Conservation (phyloP, 2,329 filamentous ascomycete species). For the Alternaria ventricosa region DNA sequence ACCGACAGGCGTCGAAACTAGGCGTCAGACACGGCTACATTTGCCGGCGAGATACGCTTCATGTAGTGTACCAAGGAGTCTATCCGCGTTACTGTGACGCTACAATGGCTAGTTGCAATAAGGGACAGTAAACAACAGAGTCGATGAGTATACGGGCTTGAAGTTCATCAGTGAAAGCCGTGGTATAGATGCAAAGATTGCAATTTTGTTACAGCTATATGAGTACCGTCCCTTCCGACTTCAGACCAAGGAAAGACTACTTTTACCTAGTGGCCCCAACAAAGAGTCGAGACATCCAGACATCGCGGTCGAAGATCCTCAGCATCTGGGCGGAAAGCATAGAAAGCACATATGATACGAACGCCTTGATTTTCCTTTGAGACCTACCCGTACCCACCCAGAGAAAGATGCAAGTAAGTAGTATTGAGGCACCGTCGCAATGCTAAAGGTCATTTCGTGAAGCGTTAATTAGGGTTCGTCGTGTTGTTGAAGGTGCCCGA, state of each 20-base stretch:
- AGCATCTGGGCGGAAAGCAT: slow-evolving; percentile 1
- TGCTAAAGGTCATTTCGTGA: slow-evolving; percentile 32
- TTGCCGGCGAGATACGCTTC: background rate
- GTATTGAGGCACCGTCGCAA: slow-evolving; percentile 34
- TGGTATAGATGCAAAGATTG: background rate
- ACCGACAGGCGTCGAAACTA: background rate
- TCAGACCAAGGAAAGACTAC: background rate
- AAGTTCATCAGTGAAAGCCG: background rate
- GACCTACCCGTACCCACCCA: slow-evolving; percentile 4
- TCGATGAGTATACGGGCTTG: background rate
- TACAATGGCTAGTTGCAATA: background rate
- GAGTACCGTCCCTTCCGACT: background rate
- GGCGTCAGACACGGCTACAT: slow-evolving; percentile 6
- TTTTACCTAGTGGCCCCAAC: slow-evolving; percentile 4
- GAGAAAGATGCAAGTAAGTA: slow-evolving; percentile 18
- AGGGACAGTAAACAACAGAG: background rate
- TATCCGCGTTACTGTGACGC: background rate
- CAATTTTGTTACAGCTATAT: slow-evolving; percentile 11
- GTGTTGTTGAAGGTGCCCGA: slow-evolving; percentile 12
- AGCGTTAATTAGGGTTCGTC: slow-evolving; percentile 23
- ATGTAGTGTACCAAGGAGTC: background rate
- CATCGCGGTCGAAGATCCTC: slow-evolving; percentile 6
- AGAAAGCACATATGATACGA: slow-evolving; percentile 2
- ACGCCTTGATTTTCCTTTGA: slow-evolving; percentile 7
- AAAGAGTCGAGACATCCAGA: background rate